Evolutionary conservation across 352 stramenopile species (phyloP), one percentile per base, ranked within the genome.

Genomic region (Globisporangium megalacanthum): DNA sequence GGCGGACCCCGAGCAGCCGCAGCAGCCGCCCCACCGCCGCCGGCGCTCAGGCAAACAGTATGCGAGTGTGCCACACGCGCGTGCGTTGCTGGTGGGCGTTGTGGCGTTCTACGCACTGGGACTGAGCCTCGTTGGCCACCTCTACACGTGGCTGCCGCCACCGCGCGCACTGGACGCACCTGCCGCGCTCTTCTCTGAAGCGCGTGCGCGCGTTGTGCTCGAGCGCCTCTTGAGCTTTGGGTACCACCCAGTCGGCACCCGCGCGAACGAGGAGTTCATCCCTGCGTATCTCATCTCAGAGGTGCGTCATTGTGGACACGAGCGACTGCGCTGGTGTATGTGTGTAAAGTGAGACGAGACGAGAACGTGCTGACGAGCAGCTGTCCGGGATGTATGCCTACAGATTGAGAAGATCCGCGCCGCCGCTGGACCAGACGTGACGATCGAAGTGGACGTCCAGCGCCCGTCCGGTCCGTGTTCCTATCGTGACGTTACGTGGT

Each of bases 141-240:
- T 56, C 55, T 73, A 87, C 66, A 73, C 59, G 56, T 88, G 79
- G 81, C 58, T 89, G 49, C 81, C 81, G 1, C 51, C 66, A 41
- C 64, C 82, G 17, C 69, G 72, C 29, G 48, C 31, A 4, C 14
- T 79, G 7, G 62, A 86, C 31, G 68, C 77, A 9, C 67, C 77
- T 4, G 2, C 29, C 7, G 39, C 55, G 22, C 60, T 70, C 17
- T 89, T 89, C 56, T 79, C 79, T 0, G 79, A 89, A 58, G 73
- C 52, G 15, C 71, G 79, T 49, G 69, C 80, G n/a, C 72, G 81
- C 6, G 64, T 77, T 4, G 70, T 87, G 44, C 55, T 91, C 33
- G 77, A 88, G 46, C 49, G 74, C 13, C 83, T 91, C 52, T 84
- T 89, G 75, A 76, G 72, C 65, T 86, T 89, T 47, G 78, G 81